Conservation (phyloP, 805 yeast species). For the Jamesozyma spencerorum region DNA sequence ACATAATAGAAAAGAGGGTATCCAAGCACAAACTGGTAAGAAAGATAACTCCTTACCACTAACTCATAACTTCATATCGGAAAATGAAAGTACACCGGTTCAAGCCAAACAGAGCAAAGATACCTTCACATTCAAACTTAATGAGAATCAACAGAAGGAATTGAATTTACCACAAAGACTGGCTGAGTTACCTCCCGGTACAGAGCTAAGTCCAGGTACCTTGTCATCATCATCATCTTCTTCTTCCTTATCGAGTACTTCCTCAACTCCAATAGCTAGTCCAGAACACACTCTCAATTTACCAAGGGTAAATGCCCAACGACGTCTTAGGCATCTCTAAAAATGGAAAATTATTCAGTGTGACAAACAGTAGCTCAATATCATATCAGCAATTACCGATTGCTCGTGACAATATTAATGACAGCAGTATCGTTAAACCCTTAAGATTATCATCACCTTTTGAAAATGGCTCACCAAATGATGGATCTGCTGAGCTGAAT, state of each 20-base stretch:
- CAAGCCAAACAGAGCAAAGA: no score
- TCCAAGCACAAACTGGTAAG: background rate
- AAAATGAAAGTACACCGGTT: background rate
- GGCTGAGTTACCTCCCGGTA: background rate
- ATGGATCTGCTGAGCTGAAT: no score
- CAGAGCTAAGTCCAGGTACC: slow-evolving; percentile 1
- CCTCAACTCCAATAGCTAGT: slow-evolving; percentile 14
- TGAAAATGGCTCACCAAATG: no score
- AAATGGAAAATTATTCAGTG: slow-evolving; percentile 1
- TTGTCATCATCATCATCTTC: slow-evolving; percentile 11
- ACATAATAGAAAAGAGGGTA: background rate
- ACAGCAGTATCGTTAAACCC: background rate
- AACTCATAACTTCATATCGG: background rate
- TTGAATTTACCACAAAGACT: background rate
- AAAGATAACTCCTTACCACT: background rate
- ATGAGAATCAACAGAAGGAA: no score
- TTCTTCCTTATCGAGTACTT: slow-evolving; percentile 8
- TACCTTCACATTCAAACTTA: no score
- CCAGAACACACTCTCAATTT: slow-evolving; percentile 4
- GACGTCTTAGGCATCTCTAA: slow-evolving; percentile 14
- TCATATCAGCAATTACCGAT: background rate
- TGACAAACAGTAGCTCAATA: background rate
- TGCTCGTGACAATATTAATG: background rate
- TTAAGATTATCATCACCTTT: slow-evolving; percentile 1
- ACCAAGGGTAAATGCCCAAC: background rate